phyloP scores from a whole-genome alignment of 2,329 filamentous ascomycete genomes.

The Massarina eburnea region DNA sequence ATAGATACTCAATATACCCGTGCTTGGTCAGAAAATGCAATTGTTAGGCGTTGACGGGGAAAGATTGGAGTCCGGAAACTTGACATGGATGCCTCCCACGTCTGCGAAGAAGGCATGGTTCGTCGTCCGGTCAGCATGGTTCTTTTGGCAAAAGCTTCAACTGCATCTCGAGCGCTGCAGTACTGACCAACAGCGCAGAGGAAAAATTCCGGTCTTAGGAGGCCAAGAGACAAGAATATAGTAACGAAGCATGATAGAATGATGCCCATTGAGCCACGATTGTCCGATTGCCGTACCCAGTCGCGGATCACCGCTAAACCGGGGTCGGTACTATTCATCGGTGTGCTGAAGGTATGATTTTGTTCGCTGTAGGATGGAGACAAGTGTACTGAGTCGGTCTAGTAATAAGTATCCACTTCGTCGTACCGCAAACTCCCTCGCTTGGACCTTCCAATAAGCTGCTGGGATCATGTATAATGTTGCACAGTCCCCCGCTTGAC shows the following conservation, averaged over 20 bases:
- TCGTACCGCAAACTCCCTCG: too few species aligned
- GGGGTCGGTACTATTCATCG: conserved; percentile 1
- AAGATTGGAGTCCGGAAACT: conserved; percentile 6
- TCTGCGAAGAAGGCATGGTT: conserved; percentile 24
- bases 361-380: too few species aligned
- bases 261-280: conserved; percentile 47
- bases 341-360: too few species aligned
- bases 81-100: conserved; percentile 21
- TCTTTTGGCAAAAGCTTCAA: conserved; percentile 20
- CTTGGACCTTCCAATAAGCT: too few species aligned
- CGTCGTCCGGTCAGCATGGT: conserved; percentile 17
- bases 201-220: conserved; percentile 39
- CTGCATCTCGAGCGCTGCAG: conserved; percentile 31
- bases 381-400: too few species aligned
- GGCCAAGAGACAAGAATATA: conserved; percentile 39
- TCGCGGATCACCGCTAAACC: conserved; percentile 16
- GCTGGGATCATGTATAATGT: too few species aligned
- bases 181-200: conserved; percentile 39
- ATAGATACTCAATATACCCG: conserved; percentile 19
- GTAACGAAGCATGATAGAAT: conserved; percentile 45
- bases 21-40: conserved; percentile 11
- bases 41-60: conserved; percentile 19
- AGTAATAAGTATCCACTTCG: too few species aligned
- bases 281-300: conserved; percentile 41
- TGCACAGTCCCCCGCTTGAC: too few species aligned